These are phyloP conservation scores for Oryza brachyantha DNA, from an alignment of 176 grass and related monocot genomes.

Conservation along the genomic window DNA sequence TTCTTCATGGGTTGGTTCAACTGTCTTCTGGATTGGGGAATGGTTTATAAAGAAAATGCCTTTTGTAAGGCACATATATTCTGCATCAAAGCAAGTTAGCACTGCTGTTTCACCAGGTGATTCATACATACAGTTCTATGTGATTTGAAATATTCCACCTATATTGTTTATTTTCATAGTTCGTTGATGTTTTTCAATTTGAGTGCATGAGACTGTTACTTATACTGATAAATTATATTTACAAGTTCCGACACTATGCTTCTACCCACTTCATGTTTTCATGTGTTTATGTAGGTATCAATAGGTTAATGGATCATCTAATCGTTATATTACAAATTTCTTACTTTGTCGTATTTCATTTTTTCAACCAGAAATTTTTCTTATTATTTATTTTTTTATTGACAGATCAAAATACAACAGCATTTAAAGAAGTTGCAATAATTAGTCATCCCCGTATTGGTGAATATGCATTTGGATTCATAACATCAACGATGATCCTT, in stretches of 20 bases:
- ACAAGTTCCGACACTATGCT: not conserved
- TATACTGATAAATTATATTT: not conserved
- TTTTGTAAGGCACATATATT: slow-evolving; percentile 92
- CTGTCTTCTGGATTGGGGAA: slow-evolving; percentile 96
- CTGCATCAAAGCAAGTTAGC: slow-evolving; percentile 99
- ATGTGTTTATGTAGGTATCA: not conserved
- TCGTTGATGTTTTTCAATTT: not conserved
- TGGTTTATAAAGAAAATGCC: slow-evolving; percentile 94
- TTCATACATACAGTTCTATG: not conserved
- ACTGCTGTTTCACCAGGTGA: slow-evolving; percentile 95
- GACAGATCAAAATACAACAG: slow-evolving; percentile 95
- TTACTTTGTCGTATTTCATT: slow-evolving; percentile 6
- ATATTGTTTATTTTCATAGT: not conserved
- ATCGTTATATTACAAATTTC: slow-evolving; percentile 6
- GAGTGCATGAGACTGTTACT: not conserved
- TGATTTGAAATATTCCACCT: not conserved
- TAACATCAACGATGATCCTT: slow-evolving; percentile 85
- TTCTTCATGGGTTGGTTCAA: slow-evolving; percentile 90
- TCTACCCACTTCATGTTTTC: not conserved
- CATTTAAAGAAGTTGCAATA: slow-evolving; percentile 98
- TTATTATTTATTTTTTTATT: not conserved
- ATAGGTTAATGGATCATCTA: not conserved
- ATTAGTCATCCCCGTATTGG: slow-evolving; percentile 91
- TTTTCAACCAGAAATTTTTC: slow-evolving; percentile 1
- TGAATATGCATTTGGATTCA: slow-evolving; percentile 99